Base-by-base conservation (phyloP, 1,139 yeast genomes). In the Eremothecium cymbalariae region DNA sequence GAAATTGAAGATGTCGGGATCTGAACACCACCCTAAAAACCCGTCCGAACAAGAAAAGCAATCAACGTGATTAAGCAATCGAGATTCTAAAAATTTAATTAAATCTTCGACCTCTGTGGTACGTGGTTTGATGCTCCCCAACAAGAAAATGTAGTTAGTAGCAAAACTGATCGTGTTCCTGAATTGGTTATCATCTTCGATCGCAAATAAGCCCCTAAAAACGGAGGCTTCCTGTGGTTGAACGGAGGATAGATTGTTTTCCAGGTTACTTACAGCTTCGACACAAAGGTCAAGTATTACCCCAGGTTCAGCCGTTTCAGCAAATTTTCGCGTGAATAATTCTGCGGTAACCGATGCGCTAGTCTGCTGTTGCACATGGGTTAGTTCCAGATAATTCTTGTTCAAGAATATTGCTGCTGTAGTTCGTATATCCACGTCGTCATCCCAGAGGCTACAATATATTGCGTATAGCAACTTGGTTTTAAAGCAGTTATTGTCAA, bases 131-230 rank as follows among this genome's bases (percentile, higher is more conserved):
- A 36, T 18, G n/a, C 28, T 34, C 14, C 35, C 25, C 31, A 54
- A 8, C 46, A 55, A 45, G 7, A 23, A 23, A 5, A 40, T 32
- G 15, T 47, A 25, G 17, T 47, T 47, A 1, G 29, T 4, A 4
- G 44, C 44, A 14, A 48, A 50, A 12, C 64, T 63, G n/a, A 64
- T 49, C 19, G 58, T 60, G 42, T 66, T 65, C 41, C 67, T 55
- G 50, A 67, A 74, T 18, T 72, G 63, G 42, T 74, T 74, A 35
- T 65, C 67, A 47, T 65, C 71, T 46, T 74, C 82, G 3, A 60
- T 49, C 7, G 69, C 65, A 48, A 74, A 74, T 28, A 74, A 49
- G 3, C 60, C 57, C 9, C 56, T 50, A 25, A 38, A 40, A 13
- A 51, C 52, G 3, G 25, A 19, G 8, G 21, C 19, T 6, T 7